Base-by-base conservation (phyloP, 805 yeast genomes). In the Lipomyces anomalus region DNA sequence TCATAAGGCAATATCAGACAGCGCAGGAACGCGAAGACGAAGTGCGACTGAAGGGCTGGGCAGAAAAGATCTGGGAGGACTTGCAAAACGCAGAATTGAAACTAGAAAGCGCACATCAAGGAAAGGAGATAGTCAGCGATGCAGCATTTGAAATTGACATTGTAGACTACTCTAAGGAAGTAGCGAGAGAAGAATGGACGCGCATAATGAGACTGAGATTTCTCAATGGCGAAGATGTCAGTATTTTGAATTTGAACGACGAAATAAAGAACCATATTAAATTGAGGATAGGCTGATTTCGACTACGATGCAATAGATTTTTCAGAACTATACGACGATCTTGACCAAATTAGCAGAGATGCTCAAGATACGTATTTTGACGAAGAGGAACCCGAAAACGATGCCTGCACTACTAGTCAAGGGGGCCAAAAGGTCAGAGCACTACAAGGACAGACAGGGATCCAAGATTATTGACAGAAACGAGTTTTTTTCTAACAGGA, bases 61-160 rank as follows among this genome's bases (percentile, higher is more conserved):
- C 48, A 9, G 53, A 43, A 3, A 41, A 48, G n/a, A 42, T 49
- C 42, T 49, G 42, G 17, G 50, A 49, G 39, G 53, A 49, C 35
- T 26, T 49, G 29, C 40, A 42, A 48, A 39, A 50, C 7, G 53
- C 53, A n/a, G 53, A 49, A 36, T 11, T 18, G 24, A 36, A 43
- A 16, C 35, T 44, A 11, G 43, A 42, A 9, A n/a, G n/a, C n/a
- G n/a, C n/a, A n/a, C n/a, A n/a, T n/a, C n/a, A n/a, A n/a, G n/a
- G n/a, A n/a, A 18, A 29, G 16, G 30, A 35, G 18, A 35, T 29
- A 7, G 17, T 28, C 16, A 6, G 13, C 9, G 37, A 4, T 9
- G 44, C 28, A 6, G 44, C 22, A 6, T 43, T 3, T 22, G 37
- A 32, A 26, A 26, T 16, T 18, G 43, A 39, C 3, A 11, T 11